Conservation (phyloP, 305 asterid genomes). For the Petunia hybrid region DNA sequence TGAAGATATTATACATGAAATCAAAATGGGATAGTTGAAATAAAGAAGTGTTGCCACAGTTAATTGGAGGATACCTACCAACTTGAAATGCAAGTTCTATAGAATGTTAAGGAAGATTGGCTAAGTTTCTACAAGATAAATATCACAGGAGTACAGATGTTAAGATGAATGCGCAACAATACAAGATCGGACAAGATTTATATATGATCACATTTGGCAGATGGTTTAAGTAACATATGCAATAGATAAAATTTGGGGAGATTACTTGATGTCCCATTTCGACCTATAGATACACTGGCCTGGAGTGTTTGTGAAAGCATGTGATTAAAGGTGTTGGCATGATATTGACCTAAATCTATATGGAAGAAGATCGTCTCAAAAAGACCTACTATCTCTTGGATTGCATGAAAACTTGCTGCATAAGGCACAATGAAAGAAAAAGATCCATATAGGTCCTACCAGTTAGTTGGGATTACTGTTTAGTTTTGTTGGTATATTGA, state of each 20-base stretch:
- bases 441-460: not conserved
- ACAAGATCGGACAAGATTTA: not conserved
- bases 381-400: not conserved
- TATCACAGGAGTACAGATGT: not conserved
- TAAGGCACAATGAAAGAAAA: not conserved
- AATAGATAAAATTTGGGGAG: not conserved
- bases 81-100: not conserved
- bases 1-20: not conserved
- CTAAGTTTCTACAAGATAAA: not conserved
- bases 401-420: not conserved
- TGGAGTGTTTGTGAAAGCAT: not conserved
- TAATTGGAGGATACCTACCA: not conserved
- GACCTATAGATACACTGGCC: not conserved
- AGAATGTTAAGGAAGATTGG: not conserved
- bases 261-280: not conserved
- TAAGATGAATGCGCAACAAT: too few relatives aligned
- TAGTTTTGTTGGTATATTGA: not conserved
- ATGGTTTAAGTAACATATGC: not conserved
- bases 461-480: not conserved
- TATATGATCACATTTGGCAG: not conserved
- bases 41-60: not conserved
- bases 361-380: not conserved
- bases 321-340: not conserved
- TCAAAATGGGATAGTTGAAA: not conserved
- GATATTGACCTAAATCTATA: not conserved